A percentile compares a stretch with the other conserved stretches of the same genome.
These are phyloP conservation scores for Smithsoniella earleae DNA, from an alignment of 163 green algal genomes.

Conservation along the genomic window DNA sequence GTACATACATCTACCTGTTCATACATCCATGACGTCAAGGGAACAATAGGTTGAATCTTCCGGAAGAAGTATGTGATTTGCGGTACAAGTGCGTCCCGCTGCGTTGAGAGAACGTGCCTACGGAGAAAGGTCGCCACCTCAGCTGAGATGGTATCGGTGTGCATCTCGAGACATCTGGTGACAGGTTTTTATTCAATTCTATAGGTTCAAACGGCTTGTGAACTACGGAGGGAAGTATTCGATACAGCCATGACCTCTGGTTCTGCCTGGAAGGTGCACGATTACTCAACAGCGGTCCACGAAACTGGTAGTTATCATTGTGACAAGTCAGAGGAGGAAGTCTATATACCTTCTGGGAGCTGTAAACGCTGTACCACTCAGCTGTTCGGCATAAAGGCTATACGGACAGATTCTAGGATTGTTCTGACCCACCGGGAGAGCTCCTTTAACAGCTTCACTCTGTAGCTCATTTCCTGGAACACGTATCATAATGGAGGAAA, in stretches of 20 bases:
- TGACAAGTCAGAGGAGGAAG: background rate
- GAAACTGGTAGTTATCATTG: too few relatives aligned
- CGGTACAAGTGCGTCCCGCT: background rate
- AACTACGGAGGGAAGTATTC: slow-evolving; percentile 79
- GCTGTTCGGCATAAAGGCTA: slow-evolving; percentile 86
- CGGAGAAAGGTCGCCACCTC: slow-evolving; percentile 67
- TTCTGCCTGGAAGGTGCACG: slow-evolving; percentile 68
- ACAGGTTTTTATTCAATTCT: slow-evolving; percentile 56
- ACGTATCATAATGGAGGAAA: too few relatives aligned
- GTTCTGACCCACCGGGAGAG: slow-evolving; percentile 74
- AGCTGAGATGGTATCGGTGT: slow-evolving; percentile 80
- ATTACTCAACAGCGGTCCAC: too few relatives aligned
- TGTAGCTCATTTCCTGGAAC: slow-evolving; percentile 71
- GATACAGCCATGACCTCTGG: slow-evolving; percentile 84
- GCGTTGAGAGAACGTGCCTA: slow-evolving; percentile 39
- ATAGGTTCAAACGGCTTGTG: slow-evolving; percentile 75
- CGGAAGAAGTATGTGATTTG: background rate
- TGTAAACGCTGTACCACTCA: slow-evolving; percentile 87
- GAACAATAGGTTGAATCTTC: background rate
- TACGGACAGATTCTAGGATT: slow-evolving; percentile 78
- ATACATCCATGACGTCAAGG: background rate
- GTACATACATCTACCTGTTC: background rate
- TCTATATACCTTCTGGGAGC: slow-evolving; percentile 54
- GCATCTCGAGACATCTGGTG: slow-evolving; percentile 50
- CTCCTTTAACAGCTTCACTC: slow-evolving; percentile 68